Evolutionary conservation across 495 filamentous ascomycete genomes (phyloP).

Genomic region (Cercophora sp.): DNA sequence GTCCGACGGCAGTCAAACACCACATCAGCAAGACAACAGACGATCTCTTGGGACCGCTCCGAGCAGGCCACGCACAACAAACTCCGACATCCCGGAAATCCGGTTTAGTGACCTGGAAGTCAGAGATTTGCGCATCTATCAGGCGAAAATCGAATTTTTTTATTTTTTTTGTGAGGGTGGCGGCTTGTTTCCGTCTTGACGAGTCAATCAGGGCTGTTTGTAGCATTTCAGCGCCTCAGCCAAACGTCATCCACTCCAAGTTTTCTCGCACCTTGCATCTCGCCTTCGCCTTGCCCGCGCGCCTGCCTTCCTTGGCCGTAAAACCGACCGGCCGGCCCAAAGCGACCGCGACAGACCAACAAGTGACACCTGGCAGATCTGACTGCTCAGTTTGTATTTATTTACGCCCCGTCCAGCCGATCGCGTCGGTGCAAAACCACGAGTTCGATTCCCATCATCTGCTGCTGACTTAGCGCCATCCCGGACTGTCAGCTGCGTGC

Average conservation of each 20-base stretch:
- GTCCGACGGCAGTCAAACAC: not conserved
- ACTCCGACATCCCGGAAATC: not conserved
- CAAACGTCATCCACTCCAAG: constrained; percentile 13
- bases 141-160: not conserved
- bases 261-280: constrained; percentile 2
- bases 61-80: not conserved
- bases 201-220: constrained; percentile 8
- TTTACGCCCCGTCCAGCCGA: not conserved
- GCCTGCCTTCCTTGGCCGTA: constrained; percentile 6
- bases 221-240: not conserved
- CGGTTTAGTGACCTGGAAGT: not conserved
- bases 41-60: not conserved
- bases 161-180: not conserved
- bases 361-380: not conserved
- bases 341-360: not conserved
- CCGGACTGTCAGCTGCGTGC: constrained; percentile 4
- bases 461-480: constrained; percentile 5
- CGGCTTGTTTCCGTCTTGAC: not conserved
- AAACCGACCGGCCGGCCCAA: not conserved
- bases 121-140: not conserved
- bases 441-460: not conserved
- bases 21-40: not conserved
- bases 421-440: not conserved
- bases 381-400: constrained; percentile 11
- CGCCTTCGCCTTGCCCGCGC: not conserved